Evolutionary conservation across 345 rosid genomes (phyloP).

Genomic region (Salix udensis): DNA sequence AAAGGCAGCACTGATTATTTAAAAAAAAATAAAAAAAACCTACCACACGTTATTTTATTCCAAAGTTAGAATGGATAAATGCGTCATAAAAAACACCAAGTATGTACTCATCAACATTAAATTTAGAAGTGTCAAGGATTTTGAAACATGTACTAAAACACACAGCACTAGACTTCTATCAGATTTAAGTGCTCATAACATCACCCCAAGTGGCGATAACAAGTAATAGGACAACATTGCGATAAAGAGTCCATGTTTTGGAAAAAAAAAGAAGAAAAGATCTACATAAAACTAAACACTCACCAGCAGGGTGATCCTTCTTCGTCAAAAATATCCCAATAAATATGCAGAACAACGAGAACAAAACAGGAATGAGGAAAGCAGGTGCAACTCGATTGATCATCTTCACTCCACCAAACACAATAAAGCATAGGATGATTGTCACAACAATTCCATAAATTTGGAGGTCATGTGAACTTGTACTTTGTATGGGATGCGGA

Average conservation of each 20-base stretch:
- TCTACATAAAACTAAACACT: constrained; percentile 22
- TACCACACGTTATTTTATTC: background rate
- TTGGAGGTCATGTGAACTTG: constrained; percentile 90
- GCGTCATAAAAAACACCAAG: background rate
- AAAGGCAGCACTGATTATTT: background rate
- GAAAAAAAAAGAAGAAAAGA: background rate
- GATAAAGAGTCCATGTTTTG: background rate
- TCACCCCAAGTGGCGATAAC: background rate
- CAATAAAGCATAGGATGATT: constrained; percentile 82
- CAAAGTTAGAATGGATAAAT: background rate
- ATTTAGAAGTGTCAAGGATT: background rate
- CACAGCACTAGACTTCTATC: background rate
- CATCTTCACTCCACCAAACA: constrained; percentile 98
- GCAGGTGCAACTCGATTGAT: constrained; percentile 99
- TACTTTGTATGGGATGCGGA: constrained; percentile 53
- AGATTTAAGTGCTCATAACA: background rate
- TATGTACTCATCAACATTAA: background rate
- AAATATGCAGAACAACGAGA: constrained; percentile 89
- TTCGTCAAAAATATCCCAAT: constrained; percentile 63
- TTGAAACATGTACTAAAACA: background rate
- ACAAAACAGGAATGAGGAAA: constrained; percentile 84
- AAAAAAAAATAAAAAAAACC: too few species aligned
- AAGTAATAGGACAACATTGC: background rate
- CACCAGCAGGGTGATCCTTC: constrained; percentile 70
- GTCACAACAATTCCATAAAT: constrained; percentile 93